phyloP scores from a whole-genome alignment of 345 rosid genomes.

The Mangifera indica region DNA sequence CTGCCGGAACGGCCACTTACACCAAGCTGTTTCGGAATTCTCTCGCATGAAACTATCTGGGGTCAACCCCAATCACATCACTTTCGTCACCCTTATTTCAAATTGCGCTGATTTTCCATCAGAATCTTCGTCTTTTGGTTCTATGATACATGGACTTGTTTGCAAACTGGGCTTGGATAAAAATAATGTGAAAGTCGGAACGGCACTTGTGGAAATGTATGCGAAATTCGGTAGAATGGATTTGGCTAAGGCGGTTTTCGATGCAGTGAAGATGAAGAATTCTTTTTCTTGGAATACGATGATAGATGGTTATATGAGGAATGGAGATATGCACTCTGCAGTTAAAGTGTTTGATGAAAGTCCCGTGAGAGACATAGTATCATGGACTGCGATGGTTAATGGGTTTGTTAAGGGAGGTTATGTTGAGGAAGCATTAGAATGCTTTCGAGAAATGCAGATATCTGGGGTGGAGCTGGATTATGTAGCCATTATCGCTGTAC shows the following conservation, averaged over 20 bases:
- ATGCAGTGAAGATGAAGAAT: slow-evolving; percentile 46
- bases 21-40: slow-evolving; percentile 50
- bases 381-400: slow-evolving; percentile 78
- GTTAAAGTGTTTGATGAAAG: slow-evolving; percentile 51
- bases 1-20: slow-evolving; percentile 55
- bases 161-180: slow-evolving; percentile 54
- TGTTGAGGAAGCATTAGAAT: slow-evolving; percentile 50
- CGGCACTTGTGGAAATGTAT: slow-evolving; percentile 61
- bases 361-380: slow-evolving; percentile 54
- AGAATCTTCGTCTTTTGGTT: slow-evolving; percentile 36
- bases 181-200: slow-evolving; percentile 63
- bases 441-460: slow-evolving; percentile 64
- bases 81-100: slow-evolving; percentile 53
- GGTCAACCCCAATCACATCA: slow-evolving; percentile 63
- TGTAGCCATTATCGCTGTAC: slow-evolving; percentile 55
- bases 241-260: slow-evolving; percentile 55
- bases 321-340: slow-evolving; percentile 43
- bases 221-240: slow-evolving; percentile 44
- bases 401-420: slow-evolving; percentile 58
- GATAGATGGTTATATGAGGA: slow-evolving; percentile 63
- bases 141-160: slow-evolving; percentile 56
- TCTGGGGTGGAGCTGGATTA: slow-evolving; percentile 56
- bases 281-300: slow-evolving; percentile 72
- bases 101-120: slow-evolving; percentile 47
- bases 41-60: slow-evolving; percentile 57